These are phyloP conservation scores for Kluyveromyces lactis DNA, from an alignment of 805 yeast species.

Conservation along the genomic window DNA sequence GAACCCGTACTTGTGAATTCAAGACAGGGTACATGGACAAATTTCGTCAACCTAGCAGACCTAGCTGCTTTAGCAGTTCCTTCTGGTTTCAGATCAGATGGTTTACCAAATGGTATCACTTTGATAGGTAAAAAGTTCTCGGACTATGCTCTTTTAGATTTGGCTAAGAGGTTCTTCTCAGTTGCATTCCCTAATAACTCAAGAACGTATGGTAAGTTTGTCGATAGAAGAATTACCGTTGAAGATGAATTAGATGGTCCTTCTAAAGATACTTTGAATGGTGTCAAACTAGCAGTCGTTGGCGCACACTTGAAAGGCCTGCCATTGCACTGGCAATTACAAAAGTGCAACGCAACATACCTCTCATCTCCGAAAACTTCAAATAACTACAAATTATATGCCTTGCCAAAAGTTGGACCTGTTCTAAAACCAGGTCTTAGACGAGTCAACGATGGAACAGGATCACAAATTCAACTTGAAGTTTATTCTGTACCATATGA, in stretches of 20 bases:
- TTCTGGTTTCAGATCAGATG: conserved; percentile 80
- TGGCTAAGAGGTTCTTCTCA: conserved; percentile 66
- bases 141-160: conserved; percentile 80
- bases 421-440: conserved; percentile 84
- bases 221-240: conserved; percentile 8
- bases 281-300: conserved; percentile 78
- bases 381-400: conserved; percentile 63
- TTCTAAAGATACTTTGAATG: conserved; percentile 26
- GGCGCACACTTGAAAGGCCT: conserved; percentile 91
- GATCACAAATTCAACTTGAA: conserved; percentile 64
- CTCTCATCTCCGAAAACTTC: conserved; percentile 62
- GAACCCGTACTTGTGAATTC: conserved; percentile 85
- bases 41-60: conserved; percentile 91
- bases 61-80: conserved; percentile 89
- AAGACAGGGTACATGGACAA: conserved; percentile 95
- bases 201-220: conserved; percentile 47
- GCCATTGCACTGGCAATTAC: conserved; percentile 90
- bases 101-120: conserved; percentile 86
- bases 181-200: conserved; percentile 34
- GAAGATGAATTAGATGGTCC: conserved; percentile 18
- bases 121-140: conserved; percentile 73
- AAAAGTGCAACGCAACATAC: conserved; percentile 70
- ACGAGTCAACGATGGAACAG: conserved; percentile 45
- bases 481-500: conserved; percentile 75
- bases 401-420: conserved; percentile 75